These are phyloP conservation scores for Ceratocystis diversiconidia DNA, from an alignment of 2,329 filamentous ascomycete genomes.

Conservation along the genomic window DNA sequence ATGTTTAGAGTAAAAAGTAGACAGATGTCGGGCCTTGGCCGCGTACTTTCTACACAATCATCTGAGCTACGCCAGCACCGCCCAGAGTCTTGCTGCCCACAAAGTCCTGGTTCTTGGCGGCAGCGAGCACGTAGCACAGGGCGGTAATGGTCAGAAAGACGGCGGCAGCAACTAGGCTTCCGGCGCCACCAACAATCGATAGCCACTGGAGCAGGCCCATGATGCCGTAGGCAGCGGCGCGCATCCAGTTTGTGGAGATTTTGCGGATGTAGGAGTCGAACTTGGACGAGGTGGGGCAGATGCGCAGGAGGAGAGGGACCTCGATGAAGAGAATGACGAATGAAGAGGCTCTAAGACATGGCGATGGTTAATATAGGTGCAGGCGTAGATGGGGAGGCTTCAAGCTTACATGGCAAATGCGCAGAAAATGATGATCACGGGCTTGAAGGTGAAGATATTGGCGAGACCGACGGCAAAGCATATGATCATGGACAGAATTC, in stretches of 20 bases:
- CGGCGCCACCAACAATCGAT: slow-evolving; percentile 49
- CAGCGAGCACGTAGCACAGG: slow-evolving; percentile 67
- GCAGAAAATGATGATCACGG: slow-evolving; percentile 37
- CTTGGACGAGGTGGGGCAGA: slow-evolving; percentile 82
- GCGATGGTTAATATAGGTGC: neutral
- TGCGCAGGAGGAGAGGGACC: slow-evolving; percentile 85
- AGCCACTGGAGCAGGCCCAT: slow-evolving; percentile 80
- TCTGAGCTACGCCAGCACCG: slow-evolving; percentile 85
- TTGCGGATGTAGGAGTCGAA: slow-evolving; percentile 85
- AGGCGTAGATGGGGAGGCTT: slow-evolving; percentile 14
- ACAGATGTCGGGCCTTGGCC: neutral
- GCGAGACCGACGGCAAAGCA: slow-evolving; percentile 56
- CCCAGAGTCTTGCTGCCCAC: slow-evolving; percentile 92
- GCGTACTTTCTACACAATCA: slow-evolving; percentile 63
- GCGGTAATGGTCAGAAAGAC: slow-evolving; percentile 65
- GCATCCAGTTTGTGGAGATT: slow-evolving; percentile 94
- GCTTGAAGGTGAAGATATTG: slow-evolving; percentile 45
- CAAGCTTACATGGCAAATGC: slow-evolving; percentile 38
- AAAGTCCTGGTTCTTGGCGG: slow-evolving; percentile 70
- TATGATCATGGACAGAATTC: slow-evolving; percentile 55
- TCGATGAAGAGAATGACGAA: slow-evolving; percentile 74
- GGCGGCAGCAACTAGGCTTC: slow-evolving; percentile 73
- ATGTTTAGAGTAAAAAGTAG: too few relatives aligned
- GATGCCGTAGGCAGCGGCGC: slow-evolving; percentile 67
- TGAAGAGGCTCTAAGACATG: slow-evolving; percentile 43